Percentiles rank a stretch among this genome's conserved stretches.
phyloP scores from a whole-genome alignment of 208 protist species.

The Trypanosoma platydactyli region DNA sequence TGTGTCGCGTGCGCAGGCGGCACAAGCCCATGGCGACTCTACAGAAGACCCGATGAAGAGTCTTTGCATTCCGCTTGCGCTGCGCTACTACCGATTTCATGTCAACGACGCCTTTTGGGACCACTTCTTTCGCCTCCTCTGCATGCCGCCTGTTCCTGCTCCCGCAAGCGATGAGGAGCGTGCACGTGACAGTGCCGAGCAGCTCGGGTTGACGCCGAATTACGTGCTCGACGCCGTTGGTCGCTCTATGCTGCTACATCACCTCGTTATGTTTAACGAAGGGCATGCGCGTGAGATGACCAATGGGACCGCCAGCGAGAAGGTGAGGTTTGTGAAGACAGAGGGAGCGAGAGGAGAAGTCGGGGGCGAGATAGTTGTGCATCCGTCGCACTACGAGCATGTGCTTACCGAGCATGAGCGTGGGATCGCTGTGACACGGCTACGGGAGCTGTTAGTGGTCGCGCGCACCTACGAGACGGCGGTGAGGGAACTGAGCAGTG shows the following conservation, averaged over 20 bases:
- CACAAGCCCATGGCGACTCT: constrained; percentile 59
- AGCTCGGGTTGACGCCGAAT: constrained; percentile 63
- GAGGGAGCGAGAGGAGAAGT: background rate
- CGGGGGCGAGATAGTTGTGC: constrained; percentile 17
- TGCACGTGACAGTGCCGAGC: constrained; percentile 35
- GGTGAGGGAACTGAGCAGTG: background rate
- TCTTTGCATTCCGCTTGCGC: constrained; percentile 61
- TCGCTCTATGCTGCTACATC: constrained; percentile 85
- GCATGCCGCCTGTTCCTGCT: constrained; percentile 70
- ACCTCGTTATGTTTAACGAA: constrained; percentile 66
- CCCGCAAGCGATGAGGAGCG: constrained; percentile 32
- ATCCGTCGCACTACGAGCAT: constrained; percentile 52
- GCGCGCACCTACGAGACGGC: constrained; percentile 14
- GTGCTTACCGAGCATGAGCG: constrained; percentile 52
- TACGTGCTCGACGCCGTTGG: constrained; percentile 82
- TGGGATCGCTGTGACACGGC: constrained; percentile 45
- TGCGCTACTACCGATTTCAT: constrained; percentile 80
- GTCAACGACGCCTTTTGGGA: constrained; percentile 64
- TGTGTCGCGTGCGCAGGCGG: constrained; percentile 65
- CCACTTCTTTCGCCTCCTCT: constrained; percentile 71
- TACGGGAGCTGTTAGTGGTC: constrained; percentile 52
- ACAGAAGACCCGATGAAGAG: constrained; percentile 78
- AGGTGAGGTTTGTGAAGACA: constrained; percentile 37
- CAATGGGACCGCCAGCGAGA: constrained; percentile 42
- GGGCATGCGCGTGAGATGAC: constrained; percentile 66